Percentiles rank a stretch among this genome's conserved stretches.
phyloP scores from a whole-genome alignment of 345 rosid species.

The Microthlaspi erraticum region DNA sequence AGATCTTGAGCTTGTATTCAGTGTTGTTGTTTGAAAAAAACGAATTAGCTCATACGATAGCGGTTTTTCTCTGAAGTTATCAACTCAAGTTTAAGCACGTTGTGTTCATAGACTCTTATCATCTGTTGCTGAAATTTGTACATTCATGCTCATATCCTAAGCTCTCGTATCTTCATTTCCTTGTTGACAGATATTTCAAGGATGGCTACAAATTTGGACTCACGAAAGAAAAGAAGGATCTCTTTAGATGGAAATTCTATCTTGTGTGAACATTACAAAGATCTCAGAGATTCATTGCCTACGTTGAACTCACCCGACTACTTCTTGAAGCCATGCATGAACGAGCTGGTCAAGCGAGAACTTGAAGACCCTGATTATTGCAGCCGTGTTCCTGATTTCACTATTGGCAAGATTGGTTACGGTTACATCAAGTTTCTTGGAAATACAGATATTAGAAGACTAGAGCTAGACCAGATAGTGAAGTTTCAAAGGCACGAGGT shows the following conservation, averaged over 20 bases:
- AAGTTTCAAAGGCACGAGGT: conserved; percentile 72
- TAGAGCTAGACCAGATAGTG: conserved; percentile 72
- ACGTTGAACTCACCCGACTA: conserved; percentile 56
- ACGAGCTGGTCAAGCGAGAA: conserved; percentile 61
- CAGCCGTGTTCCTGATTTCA: conserved; percentile 72
- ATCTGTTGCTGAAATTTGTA: neutral
- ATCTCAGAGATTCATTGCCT: conserved; percentile 59
- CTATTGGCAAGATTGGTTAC: conserved; percentile 76
- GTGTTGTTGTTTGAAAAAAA: neutral
- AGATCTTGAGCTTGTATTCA: too few relatives aligned
- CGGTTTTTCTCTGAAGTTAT: neutral
- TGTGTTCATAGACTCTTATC: neutral
- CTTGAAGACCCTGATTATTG: conserved; percentile 68
- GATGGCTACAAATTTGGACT: conserved; percentile 15
- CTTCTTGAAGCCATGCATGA: conserved; percentile 67
- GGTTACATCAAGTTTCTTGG: conserved; percentile 78
- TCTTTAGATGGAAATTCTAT: conserved; percentile 27
- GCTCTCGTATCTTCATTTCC: conserved; percentile 5
- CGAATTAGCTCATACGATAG: neutral
- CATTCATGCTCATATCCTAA: neutral
- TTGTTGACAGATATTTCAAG: conserved; percentile 31
- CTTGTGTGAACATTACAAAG: conserved; percentile 35
- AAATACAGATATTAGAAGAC: conserved; percentile 74
- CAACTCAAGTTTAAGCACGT: conserved; percentile 2
- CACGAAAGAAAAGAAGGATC: conserved; percentile 59